Evolutionary conservation across 176 grass and related monocot genomes (phyloP).

Genomic region (Tillandsia fasciculata): DNA sequence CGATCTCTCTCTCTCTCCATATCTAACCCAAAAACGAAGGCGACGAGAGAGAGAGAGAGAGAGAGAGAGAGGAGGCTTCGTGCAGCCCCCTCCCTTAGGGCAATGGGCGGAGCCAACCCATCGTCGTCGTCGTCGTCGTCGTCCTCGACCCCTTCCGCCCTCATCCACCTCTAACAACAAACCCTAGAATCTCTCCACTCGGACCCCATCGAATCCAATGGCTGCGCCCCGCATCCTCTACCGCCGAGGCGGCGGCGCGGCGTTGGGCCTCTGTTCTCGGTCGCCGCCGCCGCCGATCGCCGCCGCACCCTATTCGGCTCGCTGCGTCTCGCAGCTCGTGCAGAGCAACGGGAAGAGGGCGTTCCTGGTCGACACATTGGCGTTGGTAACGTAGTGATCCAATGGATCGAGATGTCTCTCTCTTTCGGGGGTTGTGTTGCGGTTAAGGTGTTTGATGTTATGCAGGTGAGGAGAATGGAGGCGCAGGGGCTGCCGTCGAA

Average conservation of each 20-base stretch:
- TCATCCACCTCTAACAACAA: neutral
- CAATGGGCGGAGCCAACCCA: no score
- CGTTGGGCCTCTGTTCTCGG: neutral
- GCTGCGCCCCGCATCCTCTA: neutral
- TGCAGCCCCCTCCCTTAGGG: no score
- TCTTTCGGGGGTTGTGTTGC: neutral
- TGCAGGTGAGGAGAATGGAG: constrained; percentile 84
- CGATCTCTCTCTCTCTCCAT: neutral
- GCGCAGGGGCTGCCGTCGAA: constrained; percentile 77
- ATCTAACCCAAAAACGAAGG: no score
- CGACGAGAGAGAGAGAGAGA: no score
- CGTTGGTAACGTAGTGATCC: constrained; percentile 32
- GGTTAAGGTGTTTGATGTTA: constrained; percentile 20
- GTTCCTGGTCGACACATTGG: constrained; percentile 90
- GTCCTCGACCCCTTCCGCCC: neutral
- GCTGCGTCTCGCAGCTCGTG: constrained; percentile 74
- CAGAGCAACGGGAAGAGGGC: constrained; percentile 72
- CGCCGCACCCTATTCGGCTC: neutral
- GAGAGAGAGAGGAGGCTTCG: no score
- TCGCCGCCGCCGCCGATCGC: neutral
- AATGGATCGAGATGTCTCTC: no score
- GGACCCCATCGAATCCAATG: neutral
- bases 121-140: no score
- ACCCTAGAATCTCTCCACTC: neutral
- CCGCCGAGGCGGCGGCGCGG: neutral